phyloP scores from a whole-genome alignment of 805 yeast genomes.

The Yueomyces sinensis region DNA sequence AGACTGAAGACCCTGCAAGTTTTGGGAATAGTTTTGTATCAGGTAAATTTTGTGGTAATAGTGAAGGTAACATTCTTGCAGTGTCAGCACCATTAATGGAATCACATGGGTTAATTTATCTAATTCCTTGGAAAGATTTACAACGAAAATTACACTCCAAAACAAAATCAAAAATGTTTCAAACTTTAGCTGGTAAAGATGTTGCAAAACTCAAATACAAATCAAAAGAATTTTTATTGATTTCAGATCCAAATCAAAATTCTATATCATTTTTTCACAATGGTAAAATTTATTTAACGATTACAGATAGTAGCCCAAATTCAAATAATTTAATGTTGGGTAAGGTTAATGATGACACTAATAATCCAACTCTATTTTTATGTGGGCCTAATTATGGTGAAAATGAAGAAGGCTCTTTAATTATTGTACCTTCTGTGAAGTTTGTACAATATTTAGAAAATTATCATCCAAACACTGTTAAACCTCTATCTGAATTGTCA shows the following conservation, averaged over 20 bases:
- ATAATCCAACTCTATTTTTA: conserved; percentile 32
- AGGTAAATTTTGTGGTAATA: conserved; percentile 29
- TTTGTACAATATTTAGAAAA: conserved; percentile 9
- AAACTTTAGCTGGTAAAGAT: conserved; percentile 32
- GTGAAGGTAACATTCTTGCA: conserved; percentile 29
- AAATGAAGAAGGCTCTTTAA: conserved; percentile 12
- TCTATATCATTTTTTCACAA: conserved; percentile 11
- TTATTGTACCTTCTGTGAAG: conserved; percentile 6
- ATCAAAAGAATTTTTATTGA: conserved; percentile 27
- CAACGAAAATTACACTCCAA: too few species aligned
- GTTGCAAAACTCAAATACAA: conserved; percentile 20
- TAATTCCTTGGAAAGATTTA: conserved; percentile 24
- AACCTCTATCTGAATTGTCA: conserved; percentile 1
- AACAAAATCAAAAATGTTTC: too few species aligned
- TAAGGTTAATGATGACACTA: conserved; percentile 24
- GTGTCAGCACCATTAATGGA: conserved; percentile 40
- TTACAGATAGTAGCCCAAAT: conserved; percentile 6
- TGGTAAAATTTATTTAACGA: conserved; percentile 18
- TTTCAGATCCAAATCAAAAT: conserved; percentile 42
- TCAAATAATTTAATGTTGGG: conserved; percentile 25
- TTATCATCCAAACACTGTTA: background rate
- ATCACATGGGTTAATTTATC: conserved; percentile 29
- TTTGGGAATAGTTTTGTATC: conserved; percentile 35
- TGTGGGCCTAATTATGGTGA: conserved; percentile 32
- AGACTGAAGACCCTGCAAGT: conserved; percentile 10